Conservation (phyloP, 2,329 filamentous ascomycete species). For the Zalaria obscura region DNA sequence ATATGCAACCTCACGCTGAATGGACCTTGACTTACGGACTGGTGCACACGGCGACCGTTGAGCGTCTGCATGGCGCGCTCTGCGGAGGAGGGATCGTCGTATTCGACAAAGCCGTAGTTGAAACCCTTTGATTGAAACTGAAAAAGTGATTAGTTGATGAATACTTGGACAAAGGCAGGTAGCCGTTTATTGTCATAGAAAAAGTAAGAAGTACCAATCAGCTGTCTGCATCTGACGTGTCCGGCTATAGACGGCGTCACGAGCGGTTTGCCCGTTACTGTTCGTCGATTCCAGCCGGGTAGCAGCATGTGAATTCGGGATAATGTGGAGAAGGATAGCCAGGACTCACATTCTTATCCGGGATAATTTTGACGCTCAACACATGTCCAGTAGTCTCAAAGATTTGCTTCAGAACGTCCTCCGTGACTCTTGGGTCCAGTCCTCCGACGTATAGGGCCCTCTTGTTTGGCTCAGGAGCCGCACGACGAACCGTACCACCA, state of each 20-base stretch:
- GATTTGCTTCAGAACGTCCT: slow-evolving; percentile 92
- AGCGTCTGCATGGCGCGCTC: slow-evolving; percentile 95
- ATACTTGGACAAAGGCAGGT: not conserved
- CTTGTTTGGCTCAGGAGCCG: slow-evolving; percentile 97
- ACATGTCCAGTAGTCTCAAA: slow-evolving; percentile 98
- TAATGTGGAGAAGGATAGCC: too few relatives aligned
- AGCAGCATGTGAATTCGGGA: too few relatives aligned
- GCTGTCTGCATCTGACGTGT: too few relatives aligned
- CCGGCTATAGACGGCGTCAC: not conserved
- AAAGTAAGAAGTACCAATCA: too few relatives aligned
- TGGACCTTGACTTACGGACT: slow-evolving; percentile 52
- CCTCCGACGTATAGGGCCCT: slow-evolving; percentile 91
- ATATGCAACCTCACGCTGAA: not conserved
- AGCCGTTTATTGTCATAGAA: too few relatives aligned
- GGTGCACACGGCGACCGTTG: slow-evolving; percentile 89
- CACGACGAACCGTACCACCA: slow-evolving; percentile 70
- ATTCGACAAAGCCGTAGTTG: slow-evolving; percentile 98
- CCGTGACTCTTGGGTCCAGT: slow-evolving; percentile 84
- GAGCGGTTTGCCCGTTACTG: too few relatives aligned
- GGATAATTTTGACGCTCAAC: slow-evolving; percentile 98
- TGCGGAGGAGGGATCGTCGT: slow-evolving; percentile 91
- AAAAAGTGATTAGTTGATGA: slow-evolving; percentile 4
- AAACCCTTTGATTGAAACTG: slow-evolving; percentile 72
- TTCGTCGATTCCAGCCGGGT: too few relatives aligned
- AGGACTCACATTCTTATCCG: slow-evolving; percentile 88